Evolutionary conservation across 345 rosid genomes (phyloP).

Genomic region (Eucalyptus cloeziana): DNA sequence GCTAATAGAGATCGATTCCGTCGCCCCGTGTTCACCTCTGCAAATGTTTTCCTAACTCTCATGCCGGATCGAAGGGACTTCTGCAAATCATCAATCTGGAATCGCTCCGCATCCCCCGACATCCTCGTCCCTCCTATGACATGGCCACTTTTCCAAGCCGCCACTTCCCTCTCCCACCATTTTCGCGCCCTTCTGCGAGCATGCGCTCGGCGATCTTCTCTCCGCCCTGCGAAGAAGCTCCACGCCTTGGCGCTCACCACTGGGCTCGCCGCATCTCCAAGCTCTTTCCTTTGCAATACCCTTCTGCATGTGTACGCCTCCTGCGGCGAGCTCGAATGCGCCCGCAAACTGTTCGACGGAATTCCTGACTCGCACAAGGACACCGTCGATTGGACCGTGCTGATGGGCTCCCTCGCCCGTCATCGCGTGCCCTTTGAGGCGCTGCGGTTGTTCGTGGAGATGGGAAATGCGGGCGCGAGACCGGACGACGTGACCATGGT

Average conservation of each 20-base stretch:
- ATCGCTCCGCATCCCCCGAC: neutral
- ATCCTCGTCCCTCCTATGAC: constrained; percentile 4
- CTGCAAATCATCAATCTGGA: neutral
- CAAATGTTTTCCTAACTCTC: neutral
- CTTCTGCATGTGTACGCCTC: constrained; percentile 42
- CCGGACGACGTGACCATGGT: constrained; percentile 53
- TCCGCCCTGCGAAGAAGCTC: constrained; percentile 27
- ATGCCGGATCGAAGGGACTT: neutral
- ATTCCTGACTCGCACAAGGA: constrained; percentile 55
- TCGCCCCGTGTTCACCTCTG: neutral
- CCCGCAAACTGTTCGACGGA: constrained; percentile 56
- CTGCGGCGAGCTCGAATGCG: constrained; percentile 20
- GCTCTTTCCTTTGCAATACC: constrained; percentile 38
- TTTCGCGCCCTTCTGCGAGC: constrained; percentile 46
- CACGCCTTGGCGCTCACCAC: constrained; percentile 55
- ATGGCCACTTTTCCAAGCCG: constrained; percentile 7
- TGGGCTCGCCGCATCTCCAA: constrained; percentile 16
- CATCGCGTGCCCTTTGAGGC: constrained; percentile 7
- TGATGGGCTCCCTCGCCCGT: constrained; percentile 39
- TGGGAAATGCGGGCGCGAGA: constrained; percentile 18
- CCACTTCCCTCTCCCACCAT: neutral
- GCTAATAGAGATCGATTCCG: neutral
- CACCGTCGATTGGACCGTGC: constrained; percentile 59
- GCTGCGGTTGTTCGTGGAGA: constrained; percentile 25
- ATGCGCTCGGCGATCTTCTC: constrained; percentile 32